Evolutionary conservation across 805 yeast genomes (phyloP).

Genomic region (Candida koratica): DNA sequence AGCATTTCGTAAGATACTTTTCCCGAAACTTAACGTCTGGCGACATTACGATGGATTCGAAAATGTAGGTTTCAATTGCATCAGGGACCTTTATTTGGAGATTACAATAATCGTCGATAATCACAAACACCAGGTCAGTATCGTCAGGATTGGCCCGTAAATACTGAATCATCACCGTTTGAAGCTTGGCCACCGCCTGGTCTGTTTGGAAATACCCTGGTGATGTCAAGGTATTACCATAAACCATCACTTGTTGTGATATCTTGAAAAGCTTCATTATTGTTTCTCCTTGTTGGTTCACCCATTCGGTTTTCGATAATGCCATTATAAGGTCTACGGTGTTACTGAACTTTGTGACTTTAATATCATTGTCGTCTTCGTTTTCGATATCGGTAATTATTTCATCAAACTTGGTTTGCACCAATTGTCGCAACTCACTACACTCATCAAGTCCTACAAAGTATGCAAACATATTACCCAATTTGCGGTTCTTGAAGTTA

Average conservation of each 20-base stretch:
- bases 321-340: slow-evolving; percentile 62
- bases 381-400: slow-evolving; percentile 46
- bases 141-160: slow-evolving; percentile 24
- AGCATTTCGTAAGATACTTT: slow-evolving; percentile 47
- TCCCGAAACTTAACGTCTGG: slow-evolving; percentile 45
- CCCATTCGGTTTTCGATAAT: slow-evolving; percentile 53
- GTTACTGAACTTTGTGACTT: slow-evolving; percentile 67
- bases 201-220: slow-evolving; percentile 65
- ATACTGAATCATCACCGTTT: slow-evolving; percentile 33
- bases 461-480: slow-evolving; percentile 64
- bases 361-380: slow-evolving; percentile 50
- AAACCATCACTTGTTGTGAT: slow-evolving; percentile 21
- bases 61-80: slow-evolving; percentile 54
- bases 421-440: slow-evolving; percentile 50
- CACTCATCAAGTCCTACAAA: slow-evolving; percentile 57
- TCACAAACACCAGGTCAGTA: slow-evolving; percentile 25
- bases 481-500: slow-evolving; percentile 59
- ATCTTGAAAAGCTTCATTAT: slow-evolving; percentile 41
- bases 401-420: slow-evolving; percentile 48
- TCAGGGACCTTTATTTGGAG: slow-evolving; percentile 46
- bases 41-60: slow-evolving; percentile 50
- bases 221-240: slow-evolving; percentile 47
- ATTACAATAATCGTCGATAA: slow-evolving; percentile 36
- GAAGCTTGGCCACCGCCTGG: slow-evolving; percentile 64
- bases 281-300: slow-evolving; percentile 45